These are phyloP conservation scores for Stentor coeruleus DNA, from an alignment of 73 alveolate species.

Conservation along the genomic window DNA sequence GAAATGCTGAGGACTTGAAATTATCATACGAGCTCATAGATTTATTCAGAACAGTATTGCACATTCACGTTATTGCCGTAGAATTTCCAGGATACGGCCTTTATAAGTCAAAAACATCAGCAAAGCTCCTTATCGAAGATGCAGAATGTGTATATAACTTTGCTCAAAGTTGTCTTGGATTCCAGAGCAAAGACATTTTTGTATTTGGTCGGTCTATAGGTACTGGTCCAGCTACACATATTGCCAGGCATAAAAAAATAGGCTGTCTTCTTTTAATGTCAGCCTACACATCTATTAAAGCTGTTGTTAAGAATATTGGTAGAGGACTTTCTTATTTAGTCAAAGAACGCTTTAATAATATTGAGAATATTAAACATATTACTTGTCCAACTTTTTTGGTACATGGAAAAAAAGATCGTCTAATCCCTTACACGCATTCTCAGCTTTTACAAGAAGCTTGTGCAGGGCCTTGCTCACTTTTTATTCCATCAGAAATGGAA, in stretches of 20 bases:
- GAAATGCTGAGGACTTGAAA: neutral
- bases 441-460: neutral
- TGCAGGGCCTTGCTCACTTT: conserved; percentile 69
- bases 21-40: neutral
- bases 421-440: conserved; percentile 2
- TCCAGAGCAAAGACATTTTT: conserved; percentile 54
- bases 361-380: neutral
- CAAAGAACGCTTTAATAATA: neutral
- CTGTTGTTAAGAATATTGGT: conserved; percentile 62
- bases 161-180: neutral
- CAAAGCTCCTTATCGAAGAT: neutral
- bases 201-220: conserved; percentile 90
- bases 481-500: conserved; percentile 65
- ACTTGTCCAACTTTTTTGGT: neutral
- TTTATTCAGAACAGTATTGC: neutral
- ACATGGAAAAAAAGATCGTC: conserved; percentile 26
- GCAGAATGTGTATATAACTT: neutral
- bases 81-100: conserved; percentile 22
- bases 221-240: conserved; percentile 81
- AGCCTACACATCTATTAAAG: conserved; percentile 79
- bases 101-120: neutral
- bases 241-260: conserved; percentile 67
- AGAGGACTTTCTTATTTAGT: neutral
- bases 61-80: neutral
- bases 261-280: conserved; percentile 70